Conservation (phyloP, 192 early-diverging fungal species). For the Mortierella hygrophila region DNA sequence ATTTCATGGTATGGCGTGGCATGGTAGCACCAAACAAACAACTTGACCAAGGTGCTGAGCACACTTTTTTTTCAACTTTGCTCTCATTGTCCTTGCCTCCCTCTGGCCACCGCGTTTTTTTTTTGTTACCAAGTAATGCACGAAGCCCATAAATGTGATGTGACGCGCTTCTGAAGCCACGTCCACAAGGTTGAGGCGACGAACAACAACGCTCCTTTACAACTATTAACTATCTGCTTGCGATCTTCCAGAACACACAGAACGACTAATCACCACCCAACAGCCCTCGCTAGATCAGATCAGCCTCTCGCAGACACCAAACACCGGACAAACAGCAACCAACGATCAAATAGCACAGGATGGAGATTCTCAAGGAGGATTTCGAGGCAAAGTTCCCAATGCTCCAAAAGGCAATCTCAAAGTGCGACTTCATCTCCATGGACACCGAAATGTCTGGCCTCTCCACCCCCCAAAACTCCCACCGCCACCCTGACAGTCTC, state of each 20-base stretch:
- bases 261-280: neutral
- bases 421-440: slow-evolving; percentile 81
- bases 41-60: too few species aligned
- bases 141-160: neutral
- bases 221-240: neutral
- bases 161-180: neutral
- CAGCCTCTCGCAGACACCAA: neutral
- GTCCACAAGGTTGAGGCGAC: neutral
- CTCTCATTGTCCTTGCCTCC: neutral
- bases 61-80: neutral
- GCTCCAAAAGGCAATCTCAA: slow-evolving; percentile 73
- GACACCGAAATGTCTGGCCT: slow-evolving; percentile 87
- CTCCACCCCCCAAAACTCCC: slow-evolving; percentile 23
- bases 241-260: too few species aligned
- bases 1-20: too few species aligned
- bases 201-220: neutral
- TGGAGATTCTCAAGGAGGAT: slow-evolving; percentile 77
- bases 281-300: neutral
- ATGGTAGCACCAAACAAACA: too few species aligned
- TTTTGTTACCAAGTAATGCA: neutral
- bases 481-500: slow-evolving; percentile 36
- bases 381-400: slow-evolving; percentile 71
- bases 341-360: slow-evolving; percentile 22
- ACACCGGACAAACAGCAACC: neutral
- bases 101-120: neutral